Evolutionary conservation across 2,329 filamentous ascomycete genomes (phyloP).

Genomic region (Penicillium thymicola): DNA sequence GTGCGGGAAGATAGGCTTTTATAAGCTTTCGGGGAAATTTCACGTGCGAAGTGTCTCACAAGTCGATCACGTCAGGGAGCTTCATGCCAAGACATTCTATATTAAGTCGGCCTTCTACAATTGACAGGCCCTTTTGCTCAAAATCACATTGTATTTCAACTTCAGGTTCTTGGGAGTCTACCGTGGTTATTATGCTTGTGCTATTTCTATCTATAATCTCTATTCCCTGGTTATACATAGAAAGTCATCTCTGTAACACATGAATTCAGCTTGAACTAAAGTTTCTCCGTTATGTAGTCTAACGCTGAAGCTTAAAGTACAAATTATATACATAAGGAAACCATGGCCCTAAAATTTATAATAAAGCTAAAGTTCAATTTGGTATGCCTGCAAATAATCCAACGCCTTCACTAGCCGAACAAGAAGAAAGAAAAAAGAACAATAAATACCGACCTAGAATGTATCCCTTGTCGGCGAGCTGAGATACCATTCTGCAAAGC

Average conservation of each 20-base stretch:
- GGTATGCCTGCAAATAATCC: not conserved
- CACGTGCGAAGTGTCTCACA: not conserved
- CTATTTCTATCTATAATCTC: not conserved
- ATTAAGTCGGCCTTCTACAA: not conserved
- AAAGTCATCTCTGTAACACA: not conserved
- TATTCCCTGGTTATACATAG: not conserved
- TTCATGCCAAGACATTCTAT: not conserved
- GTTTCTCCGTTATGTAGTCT: not conserved
- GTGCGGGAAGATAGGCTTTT: not conserved
- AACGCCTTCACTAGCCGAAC: not conserved
- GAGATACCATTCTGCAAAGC: not conserved
- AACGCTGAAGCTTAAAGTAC: not conserved
- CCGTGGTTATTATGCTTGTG: not conserved
- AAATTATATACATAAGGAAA: not conserved
- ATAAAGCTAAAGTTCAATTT: not conserved
- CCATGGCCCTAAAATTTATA: not conserved
- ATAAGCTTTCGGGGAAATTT: not conserved
- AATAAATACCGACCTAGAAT: no score
- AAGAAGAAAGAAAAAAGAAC: not conserved
- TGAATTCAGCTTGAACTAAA: not conserved
- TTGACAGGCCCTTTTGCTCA: not conserved
- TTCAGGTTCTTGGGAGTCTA: not conserved
- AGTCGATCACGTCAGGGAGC: not conserved
- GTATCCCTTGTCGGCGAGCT: not conserved
- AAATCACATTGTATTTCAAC: no score